A percentile compares a stretch with the other conserved stretches of the same genome.
Conservation (phyloP, 2,329 filamentous ascomycete species). For the Scytalidium lignicola region DNA sequence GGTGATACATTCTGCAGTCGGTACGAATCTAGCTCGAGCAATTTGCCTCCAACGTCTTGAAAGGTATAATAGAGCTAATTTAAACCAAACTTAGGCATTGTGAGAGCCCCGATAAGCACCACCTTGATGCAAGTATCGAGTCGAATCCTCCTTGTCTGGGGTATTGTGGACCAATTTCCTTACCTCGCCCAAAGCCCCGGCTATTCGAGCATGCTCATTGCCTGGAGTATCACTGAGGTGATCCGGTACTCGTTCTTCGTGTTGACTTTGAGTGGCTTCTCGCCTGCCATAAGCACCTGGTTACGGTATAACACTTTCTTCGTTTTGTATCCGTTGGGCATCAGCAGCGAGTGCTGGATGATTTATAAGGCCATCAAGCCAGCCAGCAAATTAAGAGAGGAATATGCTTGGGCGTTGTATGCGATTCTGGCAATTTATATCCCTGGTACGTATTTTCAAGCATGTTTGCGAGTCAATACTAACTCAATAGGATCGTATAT, state of each 20-base stretch:
- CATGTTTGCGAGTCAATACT: constrained; percentile 5
- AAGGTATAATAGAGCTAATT: background rate
- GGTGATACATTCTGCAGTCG: constrained; percentile 72
- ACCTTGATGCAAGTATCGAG: constrained; percentile 87
- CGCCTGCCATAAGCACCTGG: constrained; percentile 68
- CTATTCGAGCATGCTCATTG: constrained; percentile 74
- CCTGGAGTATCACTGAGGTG: constrained; percentile 89
- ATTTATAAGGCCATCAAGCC: constrained; percentile 66
- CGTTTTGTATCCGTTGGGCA: constrained; percentile 87
- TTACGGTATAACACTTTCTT: constrained; percentile 90
- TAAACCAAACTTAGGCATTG: constrained; percentile 54
- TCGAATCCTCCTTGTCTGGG: constrained; percentile 86
- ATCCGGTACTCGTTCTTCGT: constrained; percentile 92
- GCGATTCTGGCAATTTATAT: constrained; percentile 70
- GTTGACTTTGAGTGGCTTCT: constrained; percentile 57
- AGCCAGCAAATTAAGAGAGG: constrained; percentile 43
- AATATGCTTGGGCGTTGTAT: constrained; percentile 56
- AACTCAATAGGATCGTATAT: constrained; percentile 56
- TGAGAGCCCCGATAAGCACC: constrained; percentile 78
- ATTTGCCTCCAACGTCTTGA: background rate
- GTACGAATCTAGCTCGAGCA: constrained; percentile 39
- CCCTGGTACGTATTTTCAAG: constrained; percentile 55
- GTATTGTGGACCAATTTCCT: constrained; percentile 70
- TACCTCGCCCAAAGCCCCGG: constrained; percentile 53
- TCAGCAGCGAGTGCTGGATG: constrained; percentile 78